Evolutionary conservation across 495 filamentous ascomycete genomes (phyloP).

Genomic region (Hyaloscypha variabilis): DNA sequence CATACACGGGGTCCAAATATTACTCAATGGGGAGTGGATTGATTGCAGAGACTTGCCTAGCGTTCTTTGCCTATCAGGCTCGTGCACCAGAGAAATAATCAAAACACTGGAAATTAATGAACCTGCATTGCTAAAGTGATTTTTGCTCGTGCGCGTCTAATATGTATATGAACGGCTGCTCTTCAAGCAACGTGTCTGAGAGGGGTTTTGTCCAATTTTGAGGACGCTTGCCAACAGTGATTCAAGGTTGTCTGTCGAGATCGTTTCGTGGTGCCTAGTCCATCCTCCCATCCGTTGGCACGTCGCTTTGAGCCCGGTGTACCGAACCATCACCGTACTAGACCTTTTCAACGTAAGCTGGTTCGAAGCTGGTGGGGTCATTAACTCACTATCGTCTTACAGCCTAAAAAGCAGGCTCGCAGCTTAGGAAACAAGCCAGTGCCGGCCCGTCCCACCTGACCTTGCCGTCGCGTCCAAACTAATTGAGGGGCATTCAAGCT

Average conservation of each 20-base stretch:
- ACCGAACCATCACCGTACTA: background rate
- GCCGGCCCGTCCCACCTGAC: background rate
- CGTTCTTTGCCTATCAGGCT: constrained; percentile 10
- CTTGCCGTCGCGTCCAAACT: background rate
- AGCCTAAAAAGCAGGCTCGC: background rate
- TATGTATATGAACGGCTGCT: background rate
- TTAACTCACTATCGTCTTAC: too few relatives aligned
- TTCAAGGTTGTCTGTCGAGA: too few relatives aligned
- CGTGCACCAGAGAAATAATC: constrained; percentile 15
- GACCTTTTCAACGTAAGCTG: background rate
- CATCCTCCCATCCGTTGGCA: too few relatives aligned
- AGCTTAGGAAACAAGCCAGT: background rate
- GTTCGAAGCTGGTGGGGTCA: background rate
- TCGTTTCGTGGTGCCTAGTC: too few relatives aligned
- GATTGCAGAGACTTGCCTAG: constrained; percentile 6
- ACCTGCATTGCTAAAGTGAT: background rate
- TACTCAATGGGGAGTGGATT: constrained; percentile 11
- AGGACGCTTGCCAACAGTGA: too few relatives aligned
- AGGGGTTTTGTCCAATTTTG: too few relatives aligned
- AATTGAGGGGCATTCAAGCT: background rate
- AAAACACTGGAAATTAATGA: background rate
- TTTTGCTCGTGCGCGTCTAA: background rate
- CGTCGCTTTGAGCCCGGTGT: too few relatives aligned
- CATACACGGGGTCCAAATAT: constrained; percentile 27
- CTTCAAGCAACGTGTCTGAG: background rate